phyloP scores from a whole-genome alignment of 345 rosid species.

The Gossypium bickii region DNA sequence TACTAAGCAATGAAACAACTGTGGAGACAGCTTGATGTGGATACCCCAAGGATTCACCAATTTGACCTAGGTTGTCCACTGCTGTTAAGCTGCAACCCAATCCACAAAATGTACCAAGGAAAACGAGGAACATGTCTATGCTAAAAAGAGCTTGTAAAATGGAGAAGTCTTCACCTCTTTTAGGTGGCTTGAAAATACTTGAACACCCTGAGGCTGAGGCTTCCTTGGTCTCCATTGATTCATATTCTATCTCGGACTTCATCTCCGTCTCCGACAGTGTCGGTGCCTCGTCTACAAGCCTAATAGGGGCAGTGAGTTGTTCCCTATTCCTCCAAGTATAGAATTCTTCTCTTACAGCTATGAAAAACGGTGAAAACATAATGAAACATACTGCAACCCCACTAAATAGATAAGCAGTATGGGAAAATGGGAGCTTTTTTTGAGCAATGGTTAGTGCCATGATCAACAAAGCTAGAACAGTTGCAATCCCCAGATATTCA shows the following conservation, averaged over 20 bases:
- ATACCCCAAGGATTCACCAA: conserved; percentile 47
- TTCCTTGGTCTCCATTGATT: neutral
- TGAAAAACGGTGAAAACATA: conserved; percentile 35
- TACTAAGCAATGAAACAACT: conserved; percentile 57
- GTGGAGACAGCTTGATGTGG: conserved; percentile 37
- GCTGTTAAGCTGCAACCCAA: conserved; percentile 51
- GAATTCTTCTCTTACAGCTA: conserved; percentile 40
- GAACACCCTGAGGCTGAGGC: conserved; percentile 34
- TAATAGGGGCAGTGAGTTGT: neutral
- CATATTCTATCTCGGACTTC: conserved; percentile 3
- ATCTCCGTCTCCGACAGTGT: neutral
- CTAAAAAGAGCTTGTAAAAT: conserved; percentile 60
- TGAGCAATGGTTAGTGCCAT: conserved; percentile 43
- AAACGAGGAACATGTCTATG: conserved; percentile 49
- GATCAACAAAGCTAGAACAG: conserved; percentile 46
- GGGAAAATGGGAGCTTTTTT: conserved; percentile 28
- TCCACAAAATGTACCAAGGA: conserved; percentile 48
- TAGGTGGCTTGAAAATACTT: conserved; percentile 36
- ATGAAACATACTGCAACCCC: conserved; percentile 40
- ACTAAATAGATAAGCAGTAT: conserved; percentile 27
- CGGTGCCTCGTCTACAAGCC: neutral
- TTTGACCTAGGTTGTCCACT: conserved; percentile 59
- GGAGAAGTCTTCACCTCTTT: conserved; percentile 58
- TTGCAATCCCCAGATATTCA: conserved; percentile 37
- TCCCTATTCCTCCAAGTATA: conserved; percentile 27